A percentile compares a stretch with the other conserved stretches of the same genome.
phyloP scores from a whole-genome alignment of 306 rosid genomes.

The Sesbania bispinosa region DNA sequence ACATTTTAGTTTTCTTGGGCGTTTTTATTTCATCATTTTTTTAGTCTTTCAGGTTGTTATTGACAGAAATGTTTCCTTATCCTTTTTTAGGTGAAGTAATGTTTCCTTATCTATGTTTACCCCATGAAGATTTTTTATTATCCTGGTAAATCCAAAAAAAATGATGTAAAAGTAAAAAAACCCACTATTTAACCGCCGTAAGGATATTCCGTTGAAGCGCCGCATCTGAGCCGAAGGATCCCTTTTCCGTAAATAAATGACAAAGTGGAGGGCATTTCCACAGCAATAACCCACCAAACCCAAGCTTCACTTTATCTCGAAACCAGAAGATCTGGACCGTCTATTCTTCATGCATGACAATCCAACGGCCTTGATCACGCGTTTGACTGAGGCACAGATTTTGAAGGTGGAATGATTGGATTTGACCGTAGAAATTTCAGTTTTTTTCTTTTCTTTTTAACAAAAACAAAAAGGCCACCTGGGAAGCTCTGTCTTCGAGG shows the following conservation, averaged over 20 bases:
- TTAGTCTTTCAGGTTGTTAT: too few relatives aligned
- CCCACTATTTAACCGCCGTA: background rate
- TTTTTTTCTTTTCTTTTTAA: background rate
- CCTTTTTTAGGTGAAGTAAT: too few relatives aligned
- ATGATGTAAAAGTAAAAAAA: too few relatives aligned
- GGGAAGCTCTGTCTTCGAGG: conserved; percentile 16
- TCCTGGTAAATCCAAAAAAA: too few relatives aligned
- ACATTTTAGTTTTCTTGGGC: too few relatives aligned
- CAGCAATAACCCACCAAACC: conserved; percentile 14
- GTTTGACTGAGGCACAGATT: conserved; percentile 36
- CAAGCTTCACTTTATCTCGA: background rate
- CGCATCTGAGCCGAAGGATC: background rate
- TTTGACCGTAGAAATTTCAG: conserved; percentile 35
- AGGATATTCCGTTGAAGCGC: conserved; percentile 9
- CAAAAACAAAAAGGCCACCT: conserved; percentile 39
- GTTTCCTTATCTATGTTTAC: too few relatives aligned
- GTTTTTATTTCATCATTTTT: too few relatives aligned
- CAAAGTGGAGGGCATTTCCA: conserved; percentile 11
- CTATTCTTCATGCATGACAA: background rate
- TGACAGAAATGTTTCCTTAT: background rate
- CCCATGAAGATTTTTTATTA: too few relatives aligned
- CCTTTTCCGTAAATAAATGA: conserved; percentile 4
- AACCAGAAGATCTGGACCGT: conserved; percentile 19
- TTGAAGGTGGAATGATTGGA: conserved; percentile 38
- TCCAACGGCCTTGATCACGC: background rate